These are phyloP conservation scores for Hypoxylon trugodes DNA, from an alignment of 495 filamentous ascomycete species.

Conservation along the genomic window DNA sequence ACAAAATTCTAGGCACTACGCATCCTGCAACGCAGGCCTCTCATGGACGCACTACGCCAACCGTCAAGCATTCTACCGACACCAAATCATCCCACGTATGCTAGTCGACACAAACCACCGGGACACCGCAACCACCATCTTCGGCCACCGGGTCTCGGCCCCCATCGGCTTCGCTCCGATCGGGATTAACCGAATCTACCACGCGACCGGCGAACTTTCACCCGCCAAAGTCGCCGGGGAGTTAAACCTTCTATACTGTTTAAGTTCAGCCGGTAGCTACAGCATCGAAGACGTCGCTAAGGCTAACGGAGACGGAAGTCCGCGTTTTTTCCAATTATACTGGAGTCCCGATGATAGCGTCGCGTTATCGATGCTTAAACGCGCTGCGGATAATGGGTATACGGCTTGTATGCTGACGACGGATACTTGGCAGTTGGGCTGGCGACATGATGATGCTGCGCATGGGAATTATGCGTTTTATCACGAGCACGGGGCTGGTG, in stretches of 20 bases:
- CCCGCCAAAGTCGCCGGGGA: constrained; percentile 67
- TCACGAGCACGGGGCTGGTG: constrained; percentile 46
- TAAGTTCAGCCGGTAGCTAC: constrained; percentile 66
- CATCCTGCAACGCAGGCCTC: constrained; percentile 71
- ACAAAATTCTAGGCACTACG: constrained; percentile 56
- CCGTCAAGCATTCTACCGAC: constrained; percentile 73
- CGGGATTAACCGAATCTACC: constrained; percentile 73
- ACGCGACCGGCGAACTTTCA: constrained; percentile 63
- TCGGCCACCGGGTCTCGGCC: constrained; percentile 66
- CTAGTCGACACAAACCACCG: constrained; percentile 68
- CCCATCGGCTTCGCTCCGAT: constrained; percentile 73
- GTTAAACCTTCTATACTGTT: constrained; percentile 63
- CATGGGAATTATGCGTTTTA: constrained; percentile 72
- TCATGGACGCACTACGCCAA: constrained; percentile 73
- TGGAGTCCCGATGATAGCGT: constrained; percentile 70
- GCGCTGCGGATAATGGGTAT: constrained; percentile 65
- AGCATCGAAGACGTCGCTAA: constrained; percentile 66
- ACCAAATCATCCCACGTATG: constrained; percentile 69
- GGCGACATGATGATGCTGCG: constrained; percentile 68
- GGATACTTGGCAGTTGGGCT: constrained; percentile 72
- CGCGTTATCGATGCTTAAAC: constrained; percentile 61
- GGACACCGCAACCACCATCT: constrained; percentile 67
- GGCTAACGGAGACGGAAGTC: constrained; percentile 58
- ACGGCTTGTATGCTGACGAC: constrained; percentile 68
- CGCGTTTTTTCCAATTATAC: constrained; percentile 72